phyloP scores from a whole-genome alignment of 257 asterid species.

The Capsicum pubescens region DNA sequence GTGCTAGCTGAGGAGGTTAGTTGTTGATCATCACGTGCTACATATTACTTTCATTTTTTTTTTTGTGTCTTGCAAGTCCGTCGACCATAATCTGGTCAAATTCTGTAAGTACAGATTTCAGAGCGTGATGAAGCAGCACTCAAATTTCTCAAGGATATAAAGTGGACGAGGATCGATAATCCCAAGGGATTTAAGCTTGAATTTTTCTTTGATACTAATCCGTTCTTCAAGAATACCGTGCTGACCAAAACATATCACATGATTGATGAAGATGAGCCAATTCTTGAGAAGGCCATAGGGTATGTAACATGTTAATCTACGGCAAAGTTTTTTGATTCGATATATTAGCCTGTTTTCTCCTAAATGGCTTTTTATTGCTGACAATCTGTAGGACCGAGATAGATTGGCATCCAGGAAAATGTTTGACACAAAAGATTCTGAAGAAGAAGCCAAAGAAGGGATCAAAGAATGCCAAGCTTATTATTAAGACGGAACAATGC shows the following conservation, averaged over 20 bases:
- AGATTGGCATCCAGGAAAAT: constrained; percentile 38
- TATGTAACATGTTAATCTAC: not conserved
- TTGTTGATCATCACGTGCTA: not conserved
- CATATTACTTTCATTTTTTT: not conserved
- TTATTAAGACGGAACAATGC: constrained; percentile 38
- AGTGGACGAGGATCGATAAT: constrained; percentile 38
- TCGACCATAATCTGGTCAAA: not conserved
- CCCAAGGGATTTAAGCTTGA: constrained; percentile 45
- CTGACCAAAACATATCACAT: constrained; percentile 81
- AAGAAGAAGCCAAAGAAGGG: constrained; percentile 87
- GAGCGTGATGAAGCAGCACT: constrained; percentile 60
- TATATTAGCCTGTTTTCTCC: not conserved
- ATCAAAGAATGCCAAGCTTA: constrained; percentile 63
- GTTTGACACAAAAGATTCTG: constrained; percentile 38
- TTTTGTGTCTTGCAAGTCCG: not conserved
- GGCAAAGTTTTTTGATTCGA: not conserved
- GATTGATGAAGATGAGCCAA: constrained; percentile 95
- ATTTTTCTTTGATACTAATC: constrained; percentile 54
- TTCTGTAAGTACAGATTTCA: constrained; percentile 47
- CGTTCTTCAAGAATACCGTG: constrained; percentile 69
- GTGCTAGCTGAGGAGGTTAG: constrained; percentile 35
- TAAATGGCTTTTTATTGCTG: not conserved
- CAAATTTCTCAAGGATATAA: constrained; percentile 40
- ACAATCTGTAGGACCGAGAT: constrained; percentile 34
- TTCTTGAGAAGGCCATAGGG: constrained; percentile 59